Conservation (phyloP, 2,329 filamentous ascomycete species). For the Fusarium clavum region DNA sequence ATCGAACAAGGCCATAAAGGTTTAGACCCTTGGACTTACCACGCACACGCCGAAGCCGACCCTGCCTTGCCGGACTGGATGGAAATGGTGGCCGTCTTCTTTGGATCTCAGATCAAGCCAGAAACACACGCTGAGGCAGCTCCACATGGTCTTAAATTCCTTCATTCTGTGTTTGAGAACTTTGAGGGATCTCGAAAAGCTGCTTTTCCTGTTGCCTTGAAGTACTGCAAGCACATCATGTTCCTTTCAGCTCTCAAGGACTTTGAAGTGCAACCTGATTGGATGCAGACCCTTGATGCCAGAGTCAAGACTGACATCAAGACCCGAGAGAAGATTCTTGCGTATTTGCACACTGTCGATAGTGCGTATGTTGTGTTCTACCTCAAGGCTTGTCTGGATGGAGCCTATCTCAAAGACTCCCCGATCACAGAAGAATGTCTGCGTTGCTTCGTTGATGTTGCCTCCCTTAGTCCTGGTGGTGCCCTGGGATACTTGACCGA, state of each 20-base stretch:
- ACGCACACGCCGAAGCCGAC: conserved; percentile 57
- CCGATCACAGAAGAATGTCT: conserved; percentile 61
- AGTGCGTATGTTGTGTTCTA: conserved; percentile 56
- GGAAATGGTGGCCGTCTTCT: conserved; percentile 63
- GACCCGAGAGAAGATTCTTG: conserved; percentile 69
- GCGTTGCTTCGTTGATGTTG: conserved; percentile 65
- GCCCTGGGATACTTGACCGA: conserved; percentile 62
- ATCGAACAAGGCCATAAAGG: conserved; percentile 91
- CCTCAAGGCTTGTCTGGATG: conserved; percentile 67
- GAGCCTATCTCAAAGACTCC: conserved; percentile 61
- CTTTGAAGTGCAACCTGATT: conserved; percentile 77
- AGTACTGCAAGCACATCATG: conserved; percentile 71
- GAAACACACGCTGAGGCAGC: conserved; percentile 52
- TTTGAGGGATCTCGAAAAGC: conserved; percentile 60
- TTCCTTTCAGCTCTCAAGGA: conserved; percentile 62
- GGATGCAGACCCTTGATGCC: conserved; percentile 83
- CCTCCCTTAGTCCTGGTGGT: conserved; percentile 62
- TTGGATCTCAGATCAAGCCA: conserved; percentile 53
- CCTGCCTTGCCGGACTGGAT: conserved; percentile 63
- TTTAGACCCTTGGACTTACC: conserved; percentile 73
- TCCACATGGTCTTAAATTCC: conserved; percentile 20
- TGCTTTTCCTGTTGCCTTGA: conserved; percentile 76
- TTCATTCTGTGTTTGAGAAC: conserved; percentile 55
- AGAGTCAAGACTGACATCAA: conserved; percentile 76
- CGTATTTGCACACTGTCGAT: conserved; percentile 61